Evolutionary conservation across 148 eudicot species (phyloP), one percentile per base, ranked within the genome.

Genomic region (Limonium bicolor): DNA sequence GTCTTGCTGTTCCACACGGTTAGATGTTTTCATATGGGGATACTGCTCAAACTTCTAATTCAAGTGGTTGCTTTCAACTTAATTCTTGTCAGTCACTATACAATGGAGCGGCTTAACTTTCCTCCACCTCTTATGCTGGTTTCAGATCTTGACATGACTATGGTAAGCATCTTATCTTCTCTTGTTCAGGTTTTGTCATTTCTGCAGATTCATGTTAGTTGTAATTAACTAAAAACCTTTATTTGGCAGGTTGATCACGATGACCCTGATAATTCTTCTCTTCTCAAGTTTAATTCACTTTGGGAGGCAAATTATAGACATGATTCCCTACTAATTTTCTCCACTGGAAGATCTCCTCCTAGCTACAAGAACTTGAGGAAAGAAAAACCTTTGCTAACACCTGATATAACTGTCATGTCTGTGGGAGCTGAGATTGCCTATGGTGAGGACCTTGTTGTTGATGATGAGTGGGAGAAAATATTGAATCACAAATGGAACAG

Each of bases 381-480:
- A 54, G 70, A 64, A 53, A 73, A 57, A 56, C 78, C 78, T 27
- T 37, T 73, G 64, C 20, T 73, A 35, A 73, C 78, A 41, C 78
- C 78, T 21, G 74, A 73, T 36, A 73, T 73, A 48, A 54, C 71
- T 0, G 56, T 73, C 15, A 65, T 61, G 66, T 73, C 79, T 35
- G 79, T 73, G 17, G 79, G 79, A 58, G 68, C 79, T n/a, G 79
- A 68, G 65, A 73, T 73, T 24, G 59, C 67, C 4, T 73, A 73
- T 38, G 79, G 74, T 28, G 53, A 73, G 38, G 25, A 58, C 19
- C 48, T 73, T 59, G 64, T 54, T 5, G 70, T 65, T 15, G 79
- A 73, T 61, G 45, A 61, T 29, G 79, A 61, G 18, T 73, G 79
- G 79, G 67, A 49, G 29, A 42, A 61, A 23, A 29, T 33, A 41